Conservation (phyloP, 768 basidiomycete genomes). For the Dioszegia aurantiaca region DNA sequence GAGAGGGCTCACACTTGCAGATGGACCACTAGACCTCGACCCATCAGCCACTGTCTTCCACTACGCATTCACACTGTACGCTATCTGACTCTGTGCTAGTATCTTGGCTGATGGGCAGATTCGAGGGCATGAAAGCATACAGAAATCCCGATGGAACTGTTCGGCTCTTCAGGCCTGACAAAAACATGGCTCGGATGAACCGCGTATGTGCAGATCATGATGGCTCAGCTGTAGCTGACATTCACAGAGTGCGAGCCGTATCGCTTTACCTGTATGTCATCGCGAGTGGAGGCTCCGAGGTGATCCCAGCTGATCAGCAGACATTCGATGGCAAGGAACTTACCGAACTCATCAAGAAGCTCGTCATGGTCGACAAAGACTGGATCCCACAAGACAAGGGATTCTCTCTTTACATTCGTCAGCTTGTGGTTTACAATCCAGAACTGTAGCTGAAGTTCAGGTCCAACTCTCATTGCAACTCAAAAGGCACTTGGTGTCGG, state of each 20-base stretch:
- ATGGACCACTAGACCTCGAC: conserved; percentile 70
- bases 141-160: conserved; percentile 68
- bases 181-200: conserved; percentile 98
- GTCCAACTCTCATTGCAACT: conserved; percentile 64
- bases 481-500: conserved; percentile 62
- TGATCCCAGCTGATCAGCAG: conserved; percentile 49
- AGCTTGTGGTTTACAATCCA: conserved; percentile 51
- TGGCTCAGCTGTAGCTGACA: conserved; percentile 7
- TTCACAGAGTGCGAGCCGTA: conserved; percentile 63
- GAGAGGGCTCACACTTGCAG: conserved; percentile 49
- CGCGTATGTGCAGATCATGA: conserved; percentile 35
- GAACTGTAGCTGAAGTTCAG: conserved; percentile 20
- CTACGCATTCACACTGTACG: conserved; percentile 76
- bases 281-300: not conserved
- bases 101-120: conserved; percentile 26
- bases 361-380: conserved; percentile 74
- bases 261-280: conserved; percentile 62
- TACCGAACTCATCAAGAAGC: conserved; percentile 76
- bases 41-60: conserved; percentile 83
- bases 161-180: conserved; percentile 86
- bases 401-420: conserved; percentile 87
- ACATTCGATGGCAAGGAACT: conserved; percentile 74
- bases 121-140: conserved; percentile 96
- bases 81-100: not conserved
- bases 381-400: conserved; percentile 90